phyloP scores from a whole-genome alignment of 2,329 filamentous ascomycete genomes.

The Pseudogymnoascus sp. region DNA sequence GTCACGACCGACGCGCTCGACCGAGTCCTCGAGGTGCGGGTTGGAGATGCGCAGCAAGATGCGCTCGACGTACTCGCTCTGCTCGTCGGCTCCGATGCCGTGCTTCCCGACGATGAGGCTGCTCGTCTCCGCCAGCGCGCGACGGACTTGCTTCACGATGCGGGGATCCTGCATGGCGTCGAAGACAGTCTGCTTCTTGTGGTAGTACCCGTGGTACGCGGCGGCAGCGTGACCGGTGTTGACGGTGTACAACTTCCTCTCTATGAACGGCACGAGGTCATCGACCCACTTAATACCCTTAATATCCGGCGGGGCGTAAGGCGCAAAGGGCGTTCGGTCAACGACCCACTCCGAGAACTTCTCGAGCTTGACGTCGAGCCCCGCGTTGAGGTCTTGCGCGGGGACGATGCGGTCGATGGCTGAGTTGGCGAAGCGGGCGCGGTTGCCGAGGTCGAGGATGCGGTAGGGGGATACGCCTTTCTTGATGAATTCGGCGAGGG shows the following conservation, averaged over 20 bases:
- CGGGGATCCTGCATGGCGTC: constrained; percentile 75
- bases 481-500: constrained; percentile 74
- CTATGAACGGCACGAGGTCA: constrained; percentile 88
- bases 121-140: constrained; percentile 78
- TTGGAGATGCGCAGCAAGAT: constrained; percentile 93
- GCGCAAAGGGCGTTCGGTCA: constrained; percentile 75
- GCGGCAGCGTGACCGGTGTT: constrained; percentile 97
- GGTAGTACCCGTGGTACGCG: constrained; percentile 88
- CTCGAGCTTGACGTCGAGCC: constrained; percentile 89
- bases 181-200: constrained; percentile 78
- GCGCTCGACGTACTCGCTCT: constrained; percentile 80
- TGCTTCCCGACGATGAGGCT: constrained; percentile 82
- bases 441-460: constrained; percentile 58
- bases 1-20: constrained; percentile 91
- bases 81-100: constrained; percentile 63
- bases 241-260: constrained; percentile 98
- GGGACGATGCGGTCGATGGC: constrained; percentile 98
- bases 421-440: constrained; percentile 90
- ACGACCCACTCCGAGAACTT: constrained; percentile 99
- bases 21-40: constrained; percentile 82
- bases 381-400: constrained; percentile 70
- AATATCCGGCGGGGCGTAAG: constrained; percentile 62
- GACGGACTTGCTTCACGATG: constrained; percentile 72
- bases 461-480: constrained; percentile 62
- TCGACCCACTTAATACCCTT: constrained; percentile 89